Evolutionary conservation across 2,329 filamentous ascomycete species (phyloP), one percentile per base, ranked within the genome.

Genomic region (Monosporascus cannonballus): DNA sequence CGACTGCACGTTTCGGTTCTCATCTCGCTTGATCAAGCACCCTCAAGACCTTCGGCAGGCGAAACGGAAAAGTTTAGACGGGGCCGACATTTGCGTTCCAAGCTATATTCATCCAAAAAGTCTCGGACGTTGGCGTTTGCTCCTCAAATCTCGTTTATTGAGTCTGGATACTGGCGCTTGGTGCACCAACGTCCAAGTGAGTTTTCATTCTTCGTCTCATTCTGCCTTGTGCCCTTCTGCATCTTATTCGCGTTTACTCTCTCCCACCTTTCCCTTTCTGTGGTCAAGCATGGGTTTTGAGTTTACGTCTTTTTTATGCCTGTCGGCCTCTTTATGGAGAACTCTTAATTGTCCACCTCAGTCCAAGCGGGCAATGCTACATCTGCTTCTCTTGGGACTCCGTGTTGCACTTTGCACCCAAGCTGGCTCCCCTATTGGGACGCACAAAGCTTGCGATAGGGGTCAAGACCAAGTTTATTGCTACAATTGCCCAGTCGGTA

Each of bases 91-190:
- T 64, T 60, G 60, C 64, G 61, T 67, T 64, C 59, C 52, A 56
- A 57, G 57, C 59, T 62, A 57, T 55, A 63, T 59, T 59, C 61
- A 54, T 57, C 60, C 55, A 53, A 60, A 48, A 56, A 61, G 47
- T 44, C 51, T 55, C 56, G 61, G 64, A 64, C 65, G 65, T 67
- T 61, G 66, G 65, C 63, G 65, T 69, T 68, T 54, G 61, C 63
- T 63, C 60, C 61, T 61, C 56, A 57, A 64, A 61, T 65, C 61
- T 62, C 57, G 62, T 62, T 65, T 61, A 58, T 52, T 59, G 56
- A 55, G 61, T 64, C 64, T 64, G 62, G 61, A 68, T 66, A 67
- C 63, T 59, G 58, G 59, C 53, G 49, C 50, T 60, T 59, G 48
- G 58, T 53, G 61, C 58, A 51, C 49, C 59, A 59, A 57, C 56